Evolutionary conservation across 257 asterid genomes (phyloP).

Genomic region (Haberlea rhodopensis): DNA sequence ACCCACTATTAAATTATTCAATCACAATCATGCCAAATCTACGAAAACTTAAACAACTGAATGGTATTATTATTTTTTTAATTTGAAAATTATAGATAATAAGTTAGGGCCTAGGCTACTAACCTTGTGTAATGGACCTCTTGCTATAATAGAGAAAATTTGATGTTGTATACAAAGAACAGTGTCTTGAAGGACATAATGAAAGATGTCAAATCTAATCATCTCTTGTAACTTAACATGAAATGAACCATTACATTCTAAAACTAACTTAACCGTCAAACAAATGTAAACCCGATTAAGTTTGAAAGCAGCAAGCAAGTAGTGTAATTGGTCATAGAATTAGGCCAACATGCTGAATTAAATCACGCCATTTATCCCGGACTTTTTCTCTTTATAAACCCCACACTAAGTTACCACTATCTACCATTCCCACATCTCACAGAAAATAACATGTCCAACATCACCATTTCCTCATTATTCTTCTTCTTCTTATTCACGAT

Average conservation of each 20-base stretch:
- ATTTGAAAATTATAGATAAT: no score
- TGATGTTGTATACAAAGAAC: no score
- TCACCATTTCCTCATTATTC: not conserved
- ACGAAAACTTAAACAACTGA: no score
- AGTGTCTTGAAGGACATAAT: no score
- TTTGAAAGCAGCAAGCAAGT: slow-evolving; percentile 16
- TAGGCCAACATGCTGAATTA: slow-evolving; percentile 11
- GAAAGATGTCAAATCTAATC: no score
- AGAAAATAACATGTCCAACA: slow-evolving; percentile 25
- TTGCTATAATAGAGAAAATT: no score
- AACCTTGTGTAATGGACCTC: no score
- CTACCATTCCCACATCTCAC: slow-evolving; percentile 14
- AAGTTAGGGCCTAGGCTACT: no score
- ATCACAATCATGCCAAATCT: no score
- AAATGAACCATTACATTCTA: no score
- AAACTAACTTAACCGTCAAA: slow-evolving; percentile 38
- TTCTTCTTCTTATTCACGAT: slow-evolving; percentile 16
- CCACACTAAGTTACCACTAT: slow-evolving; percentile 18
- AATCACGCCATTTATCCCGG: slow-evolving; percentile 86
- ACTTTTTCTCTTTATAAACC: slow-evolving; percentile 30
- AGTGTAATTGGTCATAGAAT: slow-evolving; percentile 23
- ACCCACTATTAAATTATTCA: not conserved
- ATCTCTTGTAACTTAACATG: no score
- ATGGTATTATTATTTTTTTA: no score
- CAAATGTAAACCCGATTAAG: slow-evolving; percentile 29